These are phyloP conservation scores for Stenogyne calaminthoides DNA, from an alignment of 305 asterid genomes.

Conservation along the genomic window DNA sequence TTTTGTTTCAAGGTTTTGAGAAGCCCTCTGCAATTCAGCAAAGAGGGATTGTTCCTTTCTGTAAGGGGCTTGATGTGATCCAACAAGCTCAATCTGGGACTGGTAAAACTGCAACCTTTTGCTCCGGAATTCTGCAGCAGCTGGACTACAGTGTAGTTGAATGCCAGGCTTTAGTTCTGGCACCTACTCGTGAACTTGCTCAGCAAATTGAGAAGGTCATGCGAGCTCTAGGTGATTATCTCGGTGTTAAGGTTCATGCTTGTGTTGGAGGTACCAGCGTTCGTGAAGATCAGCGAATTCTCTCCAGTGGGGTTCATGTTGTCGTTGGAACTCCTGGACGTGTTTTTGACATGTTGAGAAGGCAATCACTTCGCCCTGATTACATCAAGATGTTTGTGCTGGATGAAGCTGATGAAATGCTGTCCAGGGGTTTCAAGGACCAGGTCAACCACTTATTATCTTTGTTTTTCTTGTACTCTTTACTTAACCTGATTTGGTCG, in stretches of 20 bases:
- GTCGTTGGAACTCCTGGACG: constrained; percentile 92
- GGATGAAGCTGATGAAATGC: constrained; percentile 96
- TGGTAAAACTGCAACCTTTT: constrained; percentile 87
- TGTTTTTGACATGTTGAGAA: constrained; percentile 82
- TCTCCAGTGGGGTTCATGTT: constrained; percentile 82
- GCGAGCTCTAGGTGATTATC: constrained; percentile 90
- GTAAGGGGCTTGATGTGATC: constrained; percentile 87
- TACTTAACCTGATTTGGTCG: neutral
- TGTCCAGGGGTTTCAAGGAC: constrained; percentile 87
- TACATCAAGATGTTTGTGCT: constrained; percentile 82
- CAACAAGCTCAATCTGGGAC: constrained; percentile 95
- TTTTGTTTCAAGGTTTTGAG: constrained; percentile 69
- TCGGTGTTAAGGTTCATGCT: constrained; percentile 87
- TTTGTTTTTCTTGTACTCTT: neutral
- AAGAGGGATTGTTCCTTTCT: constrained; percentile 89
- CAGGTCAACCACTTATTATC: constrained; percentile 47
- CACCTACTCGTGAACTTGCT: constrained; percentile 92
- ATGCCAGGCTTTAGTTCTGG: constrained; percentile 92
- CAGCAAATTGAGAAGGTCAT: constrained; percentile 93
- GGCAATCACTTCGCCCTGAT: constrained; percentile 84
- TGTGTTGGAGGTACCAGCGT: constrained; percentile 92
- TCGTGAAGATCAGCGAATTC: constrained; percentile 90
- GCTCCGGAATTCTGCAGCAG: constrained; percentile 91
- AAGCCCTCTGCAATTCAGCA: constrained; percentile 96
- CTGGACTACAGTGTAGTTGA: constrained; percentile 65